Evolutionary conservation across 345 rosid species (phyloP), one percentile per base, ranked within the genome.

Genomic region (Cardamine chenopodiifolia): DNA sequence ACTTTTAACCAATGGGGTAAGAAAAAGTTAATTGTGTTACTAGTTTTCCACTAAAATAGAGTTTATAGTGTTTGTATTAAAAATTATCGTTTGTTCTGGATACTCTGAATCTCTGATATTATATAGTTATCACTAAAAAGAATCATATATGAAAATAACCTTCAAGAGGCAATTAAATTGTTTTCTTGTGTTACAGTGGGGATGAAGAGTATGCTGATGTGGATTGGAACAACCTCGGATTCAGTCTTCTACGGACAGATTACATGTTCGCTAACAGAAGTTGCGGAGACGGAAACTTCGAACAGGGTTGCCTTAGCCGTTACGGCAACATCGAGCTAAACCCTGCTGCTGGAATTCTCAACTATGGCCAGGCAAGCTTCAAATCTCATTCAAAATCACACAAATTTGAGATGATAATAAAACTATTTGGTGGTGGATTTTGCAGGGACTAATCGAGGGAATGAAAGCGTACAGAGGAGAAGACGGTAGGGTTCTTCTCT

Each of bases 171-270:
- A 73, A 14, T 14, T 47, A 29, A 40, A 23, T 17, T 17, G 17
- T 32, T 34, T 57, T 62, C 7, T 65, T 59, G 31, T 44, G 77
- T 13, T 3, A 45, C n/a, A 76, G 86, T 23, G 86, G 78, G 19
- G 84, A 83, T 68, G 79, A 61, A 61, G 90, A 86, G 67, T 85
- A 85, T 64, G 97, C 91, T 55, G 90, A 86, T 37, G 77, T 89
- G 79, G 90, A 89, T 22, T 93, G 96, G 96, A 92, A 90, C 78
- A 88, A 84, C 28, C 90, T 90, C 10, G 96, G 93, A 68, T 93
- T 93, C 62, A 71, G 87, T 65, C 71, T 86, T 75, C 55, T 61
- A 31, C 85, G 87, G n/a, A 73, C 91, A 23, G 97, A 89, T 71
- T 89, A 81, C 78, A 89, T 91, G 96, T 93, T 84, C 74, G 47